A percentile compares a stretch with the other conserved stretches of the same genome.
Conservation (phyloP, 805 yeast genomes). For the Hanseniaspora jakobsenii region DNA sequence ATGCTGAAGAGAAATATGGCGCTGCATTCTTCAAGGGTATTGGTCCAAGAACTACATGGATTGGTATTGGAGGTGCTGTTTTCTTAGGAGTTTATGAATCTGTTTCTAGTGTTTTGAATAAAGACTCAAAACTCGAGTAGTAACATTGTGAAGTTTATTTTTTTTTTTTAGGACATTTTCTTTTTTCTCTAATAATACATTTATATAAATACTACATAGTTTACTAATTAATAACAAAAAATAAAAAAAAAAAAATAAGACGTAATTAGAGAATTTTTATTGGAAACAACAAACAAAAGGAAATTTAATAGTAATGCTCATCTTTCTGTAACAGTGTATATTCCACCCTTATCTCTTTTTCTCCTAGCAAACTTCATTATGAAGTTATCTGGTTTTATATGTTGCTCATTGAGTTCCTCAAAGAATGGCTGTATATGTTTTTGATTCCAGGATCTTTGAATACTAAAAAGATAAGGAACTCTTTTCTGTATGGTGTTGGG, state of each 20-base stretch:
- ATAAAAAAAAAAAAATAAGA: no score
- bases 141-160: no score
- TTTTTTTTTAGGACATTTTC: no score
- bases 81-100: slow-evolving; percentile 89
- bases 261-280: not conserved
- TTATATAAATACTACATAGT: not conserved
- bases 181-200: not conserved
- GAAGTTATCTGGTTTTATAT: slow-evolving; percentile 44
- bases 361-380: slow-evolving; percentile 52
- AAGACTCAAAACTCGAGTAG: not conserved
- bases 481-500: slow-evolving; percentile 39
- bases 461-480: slow-evolving; percentile 39
- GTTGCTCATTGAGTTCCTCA: slow-evolving; percentile 43
- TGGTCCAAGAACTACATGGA: slow-evolving; percentile 96
- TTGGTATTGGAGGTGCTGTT: slow-evolving; percentile 95
- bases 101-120: slow-evolving; percentile 32
- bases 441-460: slow-evolving; percentile 50
- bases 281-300: not conserved
- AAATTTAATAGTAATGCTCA: not conserved
- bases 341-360: slow-evolving; percentile 35
- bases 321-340: slow-evolving; percentile 28
- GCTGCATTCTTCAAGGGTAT: slow-evolving; percentile 67
- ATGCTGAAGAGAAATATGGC: slow-evolving; percentile 56
- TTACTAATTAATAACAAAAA: no score
- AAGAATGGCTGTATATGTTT: slow-evolving; percentile 53